phyloP scores from a whole-genome alignment of 805 yeast genomes.

The Clavispora asparagi region DNA sequence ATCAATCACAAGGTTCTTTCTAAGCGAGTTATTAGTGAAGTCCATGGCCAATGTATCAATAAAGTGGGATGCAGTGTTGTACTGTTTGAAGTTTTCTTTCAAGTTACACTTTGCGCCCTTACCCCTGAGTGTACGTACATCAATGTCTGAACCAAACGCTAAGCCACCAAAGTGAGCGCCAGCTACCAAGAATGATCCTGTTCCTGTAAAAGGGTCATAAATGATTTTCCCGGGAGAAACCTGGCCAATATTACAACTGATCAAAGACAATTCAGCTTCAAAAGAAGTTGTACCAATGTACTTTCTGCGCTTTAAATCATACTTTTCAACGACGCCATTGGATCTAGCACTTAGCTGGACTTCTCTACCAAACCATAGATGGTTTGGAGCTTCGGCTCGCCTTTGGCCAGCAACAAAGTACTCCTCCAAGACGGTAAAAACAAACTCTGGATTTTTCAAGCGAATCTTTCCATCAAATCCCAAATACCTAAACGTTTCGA shows the following conservation, averaged over 20 bases:
- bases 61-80: conserved; percentile 51
- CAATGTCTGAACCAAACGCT: conserved; percentile 86
- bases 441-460: conserved; percentile 70
- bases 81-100: conserved; percentile 67
- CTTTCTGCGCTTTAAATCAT: conserved; percentile 75
- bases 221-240: conserved; percentile 59
- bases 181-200: conserved; percentile 89
- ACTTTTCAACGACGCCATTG: conserved; percentile 62
- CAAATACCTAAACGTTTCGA: conserved; percentile 68
- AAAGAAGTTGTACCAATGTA: conserved; percentile 96
- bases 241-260: conserved; percentile 83
- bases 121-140: conserved; percentile 73
- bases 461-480: conserved; percentile 72
- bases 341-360: conserved; percentile 59
- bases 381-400: conserved; percentile 45
- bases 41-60: conserved; percentile 87
- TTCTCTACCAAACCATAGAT: conserved; percentile 72
- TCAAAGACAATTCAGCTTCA: conserved; percentile 86
- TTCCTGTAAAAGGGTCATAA: conserved; percentile 95
- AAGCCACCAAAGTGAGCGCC: conserved; percentile 81
- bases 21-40: conserved; percentile 83
- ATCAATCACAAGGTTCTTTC: conserved; percentile 60
- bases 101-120: conserved; percentile 50
- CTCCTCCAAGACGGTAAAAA: conserved; percentile 70
- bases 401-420: conserved; percentile 48